Evolutionary conservation across 495 filamentous ascomycete genomes (phyloP), one percentile per base, ranked within the genome.

Genomic region (Glutinoglossum americanum): DNA sequence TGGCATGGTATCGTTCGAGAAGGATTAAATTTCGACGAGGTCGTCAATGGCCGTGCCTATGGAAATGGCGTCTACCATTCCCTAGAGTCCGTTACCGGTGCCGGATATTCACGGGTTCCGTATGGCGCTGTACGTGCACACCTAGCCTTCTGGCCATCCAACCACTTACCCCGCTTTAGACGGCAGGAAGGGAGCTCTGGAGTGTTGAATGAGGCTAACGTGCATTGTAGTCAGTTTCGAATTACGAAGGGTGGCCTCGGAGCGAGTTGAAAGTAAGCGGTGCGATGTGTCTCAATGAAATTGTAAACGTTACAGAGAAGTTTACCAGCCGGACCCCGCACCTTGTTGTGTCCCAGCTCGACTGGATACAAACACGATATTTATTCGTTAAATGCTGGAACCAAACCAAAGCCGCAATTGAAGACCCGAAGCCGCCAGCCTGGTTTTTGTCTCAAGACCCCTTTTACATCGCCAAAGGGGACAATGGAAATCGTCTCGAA

Each of bases 281-380:
- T 1, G 84, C 83, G 3, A 68, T 97, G n/a, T 81, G 84, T 32
- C 67, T 97, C 55, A 89, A 90, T 64, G 90, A 97, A 62, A 82
- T 97, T 55, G 81, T 95, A 62, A 94, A 95, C 63, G 73, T 72
- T 0, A 79, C 87, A 0, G 32, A 69, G 0, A 62, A 84, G 54
- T 94, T 85, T 62, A 65, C 74, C 25, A 73, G 68, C 48, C 59
- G 13, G 3, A 59, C 0, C 0, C 83, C 82, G 0, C 76, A 81
- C 65, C 80, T 84, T 33, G 90, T 95, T 17, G 82, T 97, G 1
- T 65, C 74, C 4, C 74, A 87, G 35, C 69, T 83, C 15, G 83
- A 93, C 61, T 97, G 90, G 90, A 89, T 93, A 59, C 89, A 94
- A 64, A 84, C 85, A 25, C 75, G 90, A 58, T 97, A 94, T 67